Evolutionary conservation across 495 filamentous ascomycete species (phyloP), one percentile per base, ranked within the genome.

Genomic region (Neurospora sp.): DNA sequence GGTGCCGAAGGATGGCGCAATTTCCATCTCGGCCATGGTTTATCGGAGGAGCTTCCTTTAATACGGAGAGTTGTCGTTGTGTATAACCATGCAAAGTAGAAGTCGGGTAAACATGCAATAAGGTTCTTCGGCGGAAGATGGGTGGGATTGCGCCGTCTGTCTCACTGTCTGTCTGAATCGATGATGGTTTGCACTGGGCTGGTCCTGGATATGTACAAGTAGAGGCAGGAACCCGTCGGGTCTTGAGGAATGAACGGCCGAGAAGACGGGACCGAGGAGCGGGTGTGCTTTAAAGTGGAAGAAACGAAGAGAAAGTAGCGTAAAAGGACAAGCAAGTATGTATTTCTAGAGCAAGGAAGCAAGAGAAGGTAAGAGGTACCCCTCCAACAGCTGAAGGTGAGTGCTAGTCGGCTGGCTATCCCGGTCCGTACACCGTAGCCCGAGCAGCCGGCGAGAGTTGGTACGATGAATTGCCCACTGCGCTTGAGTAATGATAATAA

Each of bases 1-100:
- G 71, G 91, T 89, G 81, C 94, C 94, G 80, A 98, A 96, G 70
- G 91, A 90, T 74, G 93, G 92, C 83, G 87, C 87, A 76, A 87
- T 88, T 75, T 92, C 91, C 76, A 88, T 84, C 82, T 92, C 91
- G 78, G 91, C 90, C 92, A 95, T 95, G 80, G 41, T 75, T 75
- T 69, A 69, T 69, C 69, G 23, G 12, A 35, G 27, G 23, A 62
- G 54, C 3, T 62, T 62, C 54, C 2, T 18, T 62, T 18, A 62
- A 9, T 35, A 18, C 3, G 5, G 54, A 62, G 23, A 62, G 54
- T 69, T 71, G 70, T 70, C 42, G 54, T 42, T 10, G 54, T 31
- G 54, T 70, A 66, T 78, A 77, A 74, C 72, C 80, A 82, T 82
- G 75, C 74, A 78, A 40, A 38, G 12, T 48, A 69, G 39, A 69